Evolutionary conservation across 176 grass and related monocot species (phyloP).

Genomic region (Poa pratensis): DNA sequence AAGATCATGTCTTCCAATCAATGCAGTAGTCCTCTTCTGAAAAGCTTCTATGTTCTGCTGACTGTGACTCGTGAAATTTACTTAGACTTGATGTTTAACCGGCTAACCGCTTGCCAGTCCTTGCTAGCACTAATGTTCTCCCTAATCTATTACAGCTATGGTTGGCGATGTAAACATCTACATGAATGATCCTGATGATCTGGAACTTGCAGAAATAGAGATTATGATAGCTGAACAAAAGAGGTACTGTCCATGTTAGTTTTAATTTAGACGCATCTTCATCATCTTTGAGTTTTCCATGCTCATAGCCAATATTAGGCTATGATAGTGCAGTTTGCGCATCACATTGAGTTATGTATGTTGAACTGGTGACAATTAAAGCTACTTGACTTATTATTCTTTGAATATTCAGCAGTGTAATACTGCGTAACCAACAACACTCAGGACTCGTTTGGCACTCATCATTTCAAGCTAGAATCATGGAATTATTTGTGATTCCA

Average conservation of each 20-base stretch:
- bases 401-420: not conserved
- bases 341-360: not conserved
- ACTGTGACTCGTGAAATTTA: not conserved
- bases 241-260: slow-evolving; percentile 46
- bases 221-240: slow-evolving; percentile 92
- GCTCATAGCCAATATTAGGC: not conserved
- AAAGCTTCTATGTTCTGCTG: not conserved
- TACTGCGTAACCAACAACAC: not conserved
- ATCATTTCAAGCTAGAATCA: no score
- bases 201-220: slow-evolving; percentile 71
- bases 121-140: not conserved
- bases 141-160: slow-evolving; percentile 65
- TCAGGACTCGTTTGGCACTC: no score
- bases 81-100: not conserved
- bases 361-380: not conserved
- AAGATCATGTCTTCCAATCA: not conserved
- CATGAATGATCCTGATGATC: slow-evolving; percentile 91
- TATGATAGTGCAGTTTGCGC: not conserved
- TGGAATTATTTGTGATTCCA: no score
- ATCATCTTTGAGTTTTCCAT: not conserved
- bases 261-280: not conserved
- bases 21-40: not conserved
- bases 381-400: not conserved
- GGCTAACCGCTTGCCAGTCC: not conserved
- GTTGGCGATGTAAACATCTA: slow-evolving; percentile 96